phyloP scores from a whole-genome alignment of 169 alveolate genomes.

The Plasmodium vivax region DNA sequence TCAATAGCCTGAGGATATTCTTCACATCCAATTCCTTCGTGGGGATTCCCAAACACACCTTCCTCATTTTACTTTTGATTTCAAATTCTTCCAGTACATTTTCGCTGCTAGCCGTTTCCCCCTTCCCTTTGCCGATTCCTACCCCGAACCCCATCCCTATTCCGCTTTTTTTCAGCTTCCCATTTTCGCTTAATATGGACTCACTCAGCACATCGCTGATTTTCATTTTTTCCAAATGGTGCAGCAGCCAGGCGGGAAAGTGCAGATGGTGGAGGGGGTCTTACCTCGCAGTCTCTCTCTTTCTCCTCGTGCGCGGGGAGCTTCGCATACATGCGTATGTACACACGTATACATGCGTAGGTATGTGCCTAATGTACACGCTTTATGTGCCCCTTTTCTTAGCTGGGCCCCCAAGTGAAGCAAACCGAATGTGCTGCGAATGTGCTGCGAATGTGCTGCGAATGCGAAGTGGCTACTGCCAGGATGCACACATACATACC shows the following conservation, averaged over 20 bases:
- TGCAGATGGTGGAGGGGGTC: not conserved
- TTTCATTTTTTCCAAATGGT: slow-evolving; percentile 32
- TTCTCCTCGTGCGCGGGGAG: not conserved
- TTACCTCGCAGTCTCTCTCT: not conserved
- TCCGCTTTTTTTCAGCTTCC: slow-evolving; percentile 54
- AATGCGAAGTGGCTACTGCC: not conserved
- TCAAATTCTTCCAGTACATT: slow-evolving; percentile 82
- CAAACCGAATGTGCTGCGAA: not conserved
- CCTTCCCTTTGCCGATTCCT: slow-evolving; percentile 12
- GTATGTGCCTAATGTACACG: not conserved
- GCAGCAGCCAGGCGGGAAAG: not conserved
- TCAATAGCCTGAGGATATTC: slow-evolving; percentile 79
- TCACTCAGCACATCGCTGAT: slow-evolving; percentile 50
- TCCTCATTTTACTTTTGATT: slow-evolving; percentile 79
- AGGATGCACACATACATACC: not conserved
- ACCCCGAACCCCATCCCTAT: slow-evolving; percentile 13
- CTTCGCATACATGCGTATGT: not conserved
- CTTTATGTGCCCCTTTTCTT: not conserved
- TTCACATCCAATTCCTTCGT: slow-evolving; percentile 81
- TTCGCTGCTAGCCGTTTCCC: slow-evolving; percentile 43
- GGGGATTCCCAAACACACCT: slow-evolving; percentile 81
- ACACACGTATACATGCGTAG: not conserved
- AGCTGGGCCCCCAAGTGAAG: not conserved
- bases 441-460: not conserved
- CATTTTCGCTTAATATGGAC: slow-evolving; percentile 25